Conservation (phyloP, 805 yeast species). For the Vanderwaltozyma yarrowii region DNA sequence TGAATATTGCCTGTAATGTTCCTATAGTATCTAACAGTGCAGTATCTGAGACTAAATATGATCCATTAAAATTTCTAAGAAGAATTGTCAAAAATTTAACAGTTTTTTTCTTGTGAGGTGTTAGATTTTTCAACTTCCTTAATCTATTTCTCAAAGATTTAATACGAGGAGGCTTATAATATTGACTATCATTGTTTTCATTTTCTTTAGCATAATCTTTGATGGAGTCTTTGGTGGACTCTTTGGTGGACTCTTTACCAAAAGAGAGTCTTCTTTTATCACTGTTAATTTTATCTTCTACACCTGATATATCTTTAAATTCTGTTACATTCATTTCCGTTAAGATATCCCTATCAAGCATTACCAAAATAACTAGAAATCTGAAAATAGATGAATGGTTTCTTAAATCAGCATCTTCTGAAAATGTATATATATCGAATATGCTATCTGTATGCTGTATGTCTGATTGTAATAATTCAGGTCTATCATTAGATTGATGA, state of each 20-base stretch:
- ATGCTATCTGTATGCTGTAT: constrained; percentile 6
- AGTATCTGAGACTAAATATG: constrained; percentile 10
- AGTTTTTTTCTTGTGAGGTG: constrained; percentile 3
- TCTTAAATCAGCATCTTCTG: constrained; percentile 9
- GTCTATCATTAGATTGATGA: too few relatives aligned
- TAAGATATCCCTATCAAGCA: constrained; percentile 13
- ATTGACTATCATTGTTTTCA: background rate
- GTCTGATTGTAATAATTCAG: background rate
- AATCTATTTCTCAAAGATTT: constrained; percentile 16
- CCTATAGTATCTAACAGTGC: constrained; percentile 12
- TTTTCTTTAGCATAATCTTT: background rate
- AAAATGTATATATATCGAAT: constrained; percentile 7
- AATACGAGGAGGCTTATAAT: constrained; percentile 1
- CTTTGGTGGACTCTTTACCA: background rate
- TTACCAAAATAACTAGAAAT: constrained; percentile 10
- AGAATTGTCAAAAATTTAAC: constrained; percentile 12
- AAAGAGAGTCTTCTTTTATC: background rate
- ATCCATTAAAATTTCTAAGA: constrained; percentile 13
- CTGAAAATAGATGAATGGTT: constrained; percentile 12
- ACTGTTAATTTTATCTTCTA: background rate
- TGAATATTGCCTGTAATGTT: constrained; percentile 6
- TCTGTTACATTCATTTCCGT: constrained; percentile 10
- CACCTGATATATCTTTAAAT: constrained; percentile 5
- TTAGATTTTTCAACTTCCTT: constrained; percentile 14
- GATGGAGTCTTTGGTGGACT: too few relatives aligned